Base-by-base conservation (phyloP, 495 filamentous ascomycete species). In the Aspergillus cavernicola region DNA sequence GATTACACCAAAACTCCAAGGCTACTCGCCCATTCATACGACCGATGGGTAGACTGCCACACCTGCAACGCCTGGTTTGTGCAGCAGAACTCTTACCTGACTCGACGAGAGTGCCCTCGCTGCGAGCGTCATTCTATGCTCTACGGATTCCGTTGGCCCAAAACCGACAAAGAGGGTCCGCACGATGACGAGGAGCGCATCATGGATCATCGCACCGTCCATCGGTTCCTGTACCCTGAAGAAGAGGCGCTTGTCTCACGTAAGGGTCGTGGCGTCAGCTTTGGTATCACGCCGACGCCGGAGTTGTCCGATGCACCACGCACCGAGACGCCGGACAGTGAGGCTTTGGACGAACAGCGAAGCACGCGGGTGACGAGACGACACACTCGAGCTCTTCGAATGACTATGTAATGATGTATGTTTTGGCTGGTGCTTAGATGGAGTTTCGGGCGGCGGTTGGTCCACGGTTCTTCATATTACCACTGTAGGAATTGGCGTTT, bases 111-210 rank as follows among this genome's bases (percentile, higher is more conserved):
- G 23, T 99, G 93, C 64, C 89, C 87, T 9, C 82, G 95, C 15
- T 99, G 93, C 69, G 95, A 97, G 72, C 80, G 95, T 0, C 93
- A 99, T 60, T 92, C 88, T 22, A 97, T 95, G 68, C 75, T 99
- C 1, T 99, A 97, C 65, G 95, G 95, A 0, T 95, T 87, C 61
- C 79, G 83, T 45, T 99, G 95, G 95, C 93, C 93, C 15, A 95
- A 97, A 69, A 97, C 95, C 2, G 87, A 95, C 31, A 84, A 76
- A 18, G 79, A 84, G 52, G 87, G 87, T 0, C 80, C 80, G 15
- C 53, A 72, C 10, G 93, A 97, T 61, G 82, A 79, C 19, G 90
- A 95, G 62, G 85, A 88, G 49, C 76, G 88, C 2, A 67, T 91
- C 6, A 76, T 89, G 59, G 88, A 92, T 55, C 87, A 90, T 55